These are phyloP conservation scores for Ceraceosorus guamensis DNA, from an alignment of 1,284 basidiomycete species.

Conservation along the genomic window DNA sequence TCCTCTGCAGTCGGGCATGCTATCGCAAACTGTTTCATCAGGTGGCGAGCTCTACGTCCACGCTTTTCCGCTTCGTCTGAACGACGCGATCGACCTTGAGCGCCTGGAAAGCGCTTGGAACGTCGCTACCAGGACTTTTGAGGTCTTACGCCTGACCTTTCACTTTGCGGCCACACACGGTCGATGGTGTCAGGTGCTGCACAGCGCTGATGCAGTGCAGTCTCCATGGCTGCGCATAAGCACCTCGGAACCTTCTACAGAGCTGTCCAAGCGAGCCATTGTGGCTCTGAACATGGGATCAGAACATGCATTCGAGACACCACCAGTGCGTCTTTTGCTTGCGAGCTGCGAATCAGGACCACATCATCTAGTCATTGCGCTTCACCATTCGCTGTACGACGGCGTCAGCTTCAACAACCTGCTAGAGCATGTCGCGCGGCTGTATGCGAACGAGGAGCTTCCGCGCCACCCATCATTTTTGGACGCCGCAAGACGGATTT, in stretches of 20 bases:
- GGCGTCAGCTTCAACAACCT: constrained; percentile 28
- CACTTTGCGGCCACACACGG: constrained; percentile 12
- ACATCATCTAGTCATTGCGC: constrained; percentile 5
- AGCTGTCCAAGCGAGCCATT: not conserved
- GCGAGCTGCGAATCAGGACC: not conserved
- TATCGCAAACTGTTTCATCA: constrained; percentile 29
- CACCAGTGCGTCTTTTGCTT: not conserved
- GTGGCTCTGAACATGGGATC: not conserved
- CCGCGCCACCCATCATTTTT: constrained; percentile 18
- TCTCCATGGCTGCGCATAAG: not conserved
- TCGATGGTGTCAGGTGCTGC: constrained; percentile 15
- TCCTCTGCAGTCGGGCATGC: constrained; percentile 45
- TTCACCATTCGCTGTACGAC: constrained; percentile 38
- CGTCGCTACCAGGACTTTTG: constrained; percentile 17
- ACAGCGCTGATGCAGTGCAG: not conserved
- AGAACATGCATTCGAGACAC: not conserved
- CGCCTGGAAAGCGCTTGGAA: constrained; percentile 19
- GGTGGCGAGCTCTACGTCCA: constrained; percentile 13
- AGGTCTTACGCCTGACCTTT: constrained; percentile 40
- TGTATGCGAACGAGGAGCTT: not conserved
- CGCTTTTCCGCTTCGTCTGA: constrained; percentile 1
- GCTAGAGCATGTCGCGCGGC: constrained; percentile 1
- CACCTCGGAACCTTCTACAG: not conserved
- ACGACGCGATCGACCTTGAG: not conserved
- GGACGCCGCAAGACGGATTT: constrained; percentile 9